Evolutionary conservation across 2,329 filamentous ascomycete species (phyloP).

Genomic region (Pseudocercospora fijiensis): DNA sequence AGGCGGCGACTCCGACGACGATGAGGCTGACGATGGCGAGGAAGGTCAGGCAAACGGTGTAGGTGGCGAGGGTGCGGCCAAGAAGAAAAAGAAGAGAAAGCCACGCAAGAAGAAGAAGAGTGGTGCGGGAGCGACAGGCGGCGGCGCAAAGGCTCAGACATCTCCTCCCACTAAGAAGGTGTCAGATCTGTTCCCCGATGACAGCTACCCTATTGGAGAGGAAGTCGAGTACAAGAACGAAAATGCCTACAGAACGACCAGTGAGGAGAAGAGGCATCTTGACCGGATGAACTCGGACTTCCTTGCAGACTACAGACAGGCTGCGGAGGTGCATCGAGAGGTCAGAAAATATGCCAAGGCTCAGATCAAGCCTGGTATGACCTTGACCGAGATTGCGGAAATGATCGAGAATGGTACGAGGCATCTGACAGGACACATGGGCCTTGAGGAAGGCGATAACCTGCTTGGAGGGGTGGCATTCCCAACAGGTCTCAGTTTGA

Average conservation of each 20-base stretch:
- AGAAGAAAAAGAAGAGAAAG: conserved; percentile 51
- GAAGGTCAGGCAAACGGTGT: conserved; percentile 28
- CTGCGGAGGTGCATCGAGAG: conserved; percentile 57
- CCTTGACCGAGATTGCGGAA: conserved; percentile 52
- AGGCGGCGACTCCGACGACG: conserved; percentile 40
- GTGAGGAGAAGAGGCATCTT: conserved; percentile 49
- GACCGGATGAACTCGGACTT: conserved; percentile 50
- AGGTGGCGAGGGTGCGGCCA: conserved; percentile 39
- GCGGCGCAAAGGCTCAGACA: conserved; percentile 43
- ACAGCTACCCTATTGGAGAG: conserved; percentile 50
- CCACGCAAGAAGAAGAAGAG: conserved; percentile 44
- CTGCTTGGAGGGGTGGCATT: conserved; percentile 56
- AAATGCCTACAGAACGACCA: conserved; percentile 49
- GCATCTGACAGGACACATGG: conserved; percentile 51
- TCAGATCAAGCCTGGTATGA: conserved; percentile 52
- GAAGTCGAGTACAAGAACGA: conserved; percentile 47
- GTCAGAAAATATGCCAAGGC: conserved; percentile 53
- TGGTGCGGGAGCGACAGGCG: conserved; percentile 29
- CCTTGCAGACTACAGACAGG: conserved; percentile 56
- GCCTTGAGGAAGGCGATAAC: conserved; percentile 53
- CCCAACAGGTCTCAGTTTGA: conserved; percentile 56
- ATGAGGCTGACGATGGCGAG: conserved; percentile 38
- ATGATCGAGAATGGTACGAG: conserved; percentile 57
- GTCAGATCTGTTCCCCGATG: conserved; percentile 47
- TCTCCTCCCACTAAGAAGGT: conserved; percentile 50